Base-by-base conservation (phyloP, 441 rosid species). In the Populus hybrid region DNA sequence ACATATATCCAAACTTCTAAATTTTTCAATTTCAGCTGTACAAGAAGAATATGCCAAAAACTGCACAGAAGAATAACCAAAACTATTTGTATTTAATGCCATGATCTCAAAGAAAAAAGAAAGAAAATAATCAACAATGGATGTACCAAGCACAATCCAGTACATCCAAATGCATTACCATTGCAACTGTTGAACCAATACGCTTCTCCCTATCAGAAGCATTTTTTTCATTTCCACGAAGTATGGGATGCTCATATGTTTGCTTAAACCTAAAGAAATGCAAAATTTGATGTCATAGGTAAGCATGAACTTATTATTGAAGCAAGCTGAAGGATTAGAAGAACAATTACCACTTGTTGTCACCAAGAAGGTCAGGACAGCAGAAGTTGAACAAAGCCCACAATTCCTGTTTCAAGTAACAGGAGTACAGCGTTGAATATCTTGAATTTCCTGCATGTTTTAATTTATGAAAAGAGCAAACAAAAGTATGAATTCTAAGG, bases 341-440 rank as follows among this genome's bases (percentile, higher is more conserved):
- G 79, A 73, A 69, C 34, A 76, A 73, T 79, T 89, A 95, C 98
- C 91, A 84, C 70, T 92, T 94, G 82, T 90, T 83, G 84, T 95
- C 99, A 75, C 95, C 95, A 68, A 95, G 86, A 79, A 95, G 84
- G 73, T 83, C 90, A 76, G 99, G 99, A 78, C 97, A 95, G 81
- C 93, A 88, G 80, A 95, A 95, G 89, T 94, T 90, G 84, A 95
- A 94, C 81, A 95, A 82, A 72, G 99, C 96, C 99, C 99, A 95
- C 35, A 95, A 74, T 87, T 95, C 99, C 98, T 95, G 66, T 81
- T 70, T 77, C 64, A 81, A 71, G 24, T 59, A 79, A 81, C 66
- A 78, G 21, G 72, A 72, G 30, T 63, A 65, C 68, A 64, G 38
- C 30, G 78, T 78, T 32, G 72, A n/a, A 35, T 12, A 70, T 34